Conservation (phyloP, 1,284 basidiomycete species). For the Moesziomyces parantarcticus region DNA sequence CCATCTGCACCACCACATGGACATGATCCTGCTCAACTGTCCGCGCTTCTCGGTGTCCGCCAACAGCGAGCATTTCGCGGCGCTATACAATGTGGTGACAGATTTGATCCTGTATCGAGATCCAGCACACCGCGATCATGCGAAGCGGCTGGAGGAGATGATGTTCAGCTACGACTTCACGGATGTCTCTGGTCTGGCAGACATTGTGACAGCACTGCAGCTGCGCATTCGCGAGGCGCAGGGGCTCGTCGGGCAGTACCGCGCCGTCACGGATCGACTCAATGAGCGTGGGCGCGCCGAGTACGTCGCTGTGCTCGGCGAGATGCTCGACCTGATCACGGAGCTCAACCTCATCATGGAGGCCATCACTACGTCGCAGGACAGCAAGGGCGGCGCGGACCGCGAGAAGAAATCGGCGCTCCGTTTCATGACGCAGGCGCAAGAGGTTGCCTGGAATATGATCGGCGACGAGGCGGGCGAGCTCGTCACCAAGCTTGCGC, state of each 20-base stretch:
- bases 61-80: conserved; percentile 84
- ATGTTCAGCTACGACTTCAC: conserved; percentile 91
- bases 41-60: conserved; percentile 84
- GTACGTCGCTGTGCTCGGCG: conserved; percentile 77
- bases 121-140: conserved; percentile 71
- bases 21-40: conserved; percentile 81
- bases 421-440: conserved; percentile 82
- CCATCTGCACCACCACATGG: conserved; percentile 84
- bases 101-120: conserved; percentile 86
- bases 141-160: conserved; percentile 75
- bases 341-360: conserved; percentile 89
- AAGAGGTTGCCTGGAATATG: conserved; percentile 94
- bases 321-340: conserved; percentile 79
- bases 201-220: conserved; percentile 81
- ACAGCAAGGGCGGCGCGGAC: conserved; percentile 65
- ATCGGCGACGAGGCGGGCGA: conserved; percentile 77
- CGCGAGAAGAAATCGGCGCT: conserved; percentile 83
- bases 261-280: conserved; percentile 67
- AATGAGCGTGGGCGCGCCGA: conserved; percentile 72
- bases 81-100: conserved; percentile 87
- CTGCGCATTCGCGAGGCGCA: conserved; percentile 74
- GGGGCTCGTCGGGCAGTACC: conserved; percentile 61
- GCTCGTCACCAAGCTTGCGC: conserved; percentile 85
- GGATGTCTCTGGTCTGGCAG: conserved; percentile 77
- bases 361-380: conserved; percentile 82